phyloP scores from a whole-genome alignment of 2,329 filamentous ascomycete genomes.

The Sarocladium strictum region DNA sequence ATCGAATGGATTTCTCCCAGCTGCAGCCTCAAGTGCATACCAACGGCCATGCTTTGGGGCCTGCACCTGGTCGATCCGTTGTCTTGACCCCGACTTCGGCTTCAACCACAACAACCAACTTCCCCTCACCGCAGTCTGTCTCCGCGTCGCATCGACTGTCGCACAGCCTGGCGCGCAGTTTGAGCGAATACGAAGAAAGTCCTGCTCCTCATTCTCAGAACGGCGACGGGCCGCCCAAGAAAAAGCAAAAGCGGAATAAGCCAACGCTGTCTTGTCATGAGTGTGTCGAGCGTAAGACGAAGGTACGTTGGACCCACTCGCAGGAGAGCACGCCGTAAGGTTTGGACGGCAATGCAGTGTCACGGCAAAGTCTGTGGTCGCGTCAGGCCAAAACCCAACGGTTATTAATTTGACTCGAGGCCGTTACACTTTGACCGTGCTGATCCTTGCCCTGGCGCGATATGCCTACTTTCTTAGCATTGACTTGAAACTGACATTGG shows the following conservation, averaged over 20 bases:
- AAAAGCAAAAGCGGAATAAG: constrained; percentile 81
- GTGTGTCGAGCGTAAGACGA: constrained; percentile 78
- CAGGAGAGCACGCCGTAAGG: not conserved
- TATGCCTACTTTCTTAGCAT: no score
- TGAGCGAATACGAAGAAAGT: constrained; percentile 14
- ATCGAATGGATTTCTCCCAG: constrained; percentile 4
- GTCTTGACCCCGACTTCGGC: constrained; percentile 8
- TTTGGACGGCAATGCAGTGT: not conserved
- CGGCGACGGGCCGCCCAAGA: constrained; percentile 42
- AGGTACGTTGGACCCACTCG: constrained; percentile 42
- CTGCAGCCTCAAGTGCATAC: not conserved
- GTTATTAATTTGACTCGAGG: not conserved
- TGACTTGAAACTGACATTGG: constrained; percentile 5
- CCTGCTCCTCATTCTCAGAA: constrained; percentile 15
- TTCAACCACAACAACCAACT: constrained; percentile 4
- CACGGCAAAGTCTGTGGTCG: not conserved
- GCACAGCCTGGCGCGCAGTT: not conserved
- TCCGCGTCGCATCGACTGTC: constrained; percentile 11
- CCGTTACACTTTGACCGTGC: not conserved
- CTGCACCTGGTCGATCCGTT: not conserved
- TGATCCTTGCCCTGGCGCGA: no score
- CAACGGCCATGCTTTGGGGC: constrained; percentile 1
- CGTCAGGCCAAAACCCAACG: no score
- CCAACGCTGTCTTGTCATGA: constrained; percentile 73
- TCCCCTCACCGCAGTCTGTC: constrained; percentile 7